Evolutionary conservation across 805 yeast species (phyloP).

Genomic region (Wickerhamomyces kurtzmanii): DNA sequence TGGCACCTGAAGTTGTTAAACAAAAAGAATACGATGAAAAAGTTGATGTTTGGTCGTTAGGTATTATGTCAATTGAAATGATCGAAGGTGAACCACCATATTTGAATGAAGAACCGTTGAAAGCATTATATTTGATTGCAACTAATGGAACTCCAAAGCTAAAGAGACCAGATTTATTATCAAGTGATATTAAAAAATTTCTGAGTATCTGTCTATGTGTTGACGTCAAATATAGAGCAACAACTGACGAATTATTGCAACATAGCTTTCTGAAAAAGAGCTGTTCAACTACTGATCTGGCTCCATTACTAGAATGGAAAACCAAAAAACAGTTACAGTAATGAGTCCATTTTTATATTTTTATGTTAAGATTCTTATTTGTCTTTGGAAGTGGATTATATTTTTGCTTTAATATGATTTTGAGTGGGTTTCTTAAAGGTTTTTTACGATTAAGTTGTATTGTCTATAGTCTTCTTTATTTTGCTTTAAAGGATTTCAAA

Average conservation of each 20-base stretch:
- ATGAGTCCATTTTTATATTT: too few species aligned
- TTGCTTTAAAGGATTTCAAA: too few species aligned
- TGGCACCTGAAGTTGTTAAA: slow-evolving; percentile 99
- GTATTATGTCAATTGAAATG: slow-evolving; percentile 98
- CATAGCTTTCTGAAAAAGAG: slow-evolving; percentile 65
- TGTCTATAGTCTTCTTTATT: too few species aligned
- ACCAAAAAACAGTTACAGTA: slow-evolving; percentile 2
- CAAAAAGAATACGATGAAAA: slow-evolving; percentile 94
- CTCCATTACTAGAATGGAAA: slow-evolving; percentile 47
- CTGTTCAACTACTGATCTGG: slow-evolving; percentile 49
- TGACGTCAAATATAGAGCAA: slow-evolving; percentile 85
- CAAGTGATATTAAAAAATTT: slow-evolving; percentile 74
- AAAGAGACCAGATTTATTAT: slow-evolving; percentile 78
- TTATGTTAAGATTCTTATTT: too few species aligned
- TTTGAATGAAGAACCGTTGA: slow-evolving; percentile 88
- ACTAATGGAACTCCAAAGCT: slow-evolving; percentile 95
- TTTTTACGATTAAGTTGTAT: too few species aligned
- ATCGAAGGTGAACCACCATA: slow-evolving; percentile 99
- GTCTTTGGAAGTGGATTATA: too few species aligned
- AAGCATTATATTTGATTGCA: slow-evolving; percentile 89
- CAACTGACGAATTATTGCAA: slow-evolving; percentile 75
- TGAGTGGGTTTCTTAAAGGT: too few species aligned
- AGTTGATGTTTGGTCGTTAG: slow-evolving; percentile 97
- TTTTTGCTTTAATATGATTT: too few species aligned
- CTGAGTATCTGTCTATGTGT: slow-evolving; percentile 88